Evolutionary conservation across 2,329 filamentous ascomycete genomes (phyloP).

Genomic region (Hypoxylon sp.): DNA sequence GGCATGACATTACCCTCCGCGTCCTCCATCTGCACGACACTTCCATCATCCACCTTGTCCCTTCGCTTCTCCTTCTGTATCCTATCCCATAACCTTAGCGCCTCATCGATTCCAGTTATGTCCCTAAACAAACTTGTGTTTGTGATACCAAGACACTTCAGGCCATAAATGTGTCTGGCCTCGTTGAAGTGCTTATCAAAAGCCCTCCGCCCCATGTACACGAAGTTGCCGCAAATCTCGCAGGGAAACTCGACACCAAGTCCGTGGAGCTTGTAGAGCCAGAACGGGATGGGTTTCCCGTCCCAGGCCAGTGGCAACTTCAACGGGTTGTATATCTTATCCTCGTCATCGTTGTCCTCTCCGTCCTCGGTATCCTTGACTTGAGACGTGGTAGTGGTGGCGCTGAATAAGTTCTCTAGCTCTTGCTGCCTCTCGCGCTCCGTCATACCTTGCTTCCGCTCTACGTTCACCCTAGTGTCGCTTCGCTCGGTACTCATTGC

Average conservation of each 20-base stretch:
- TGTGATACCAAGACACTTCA: slow-evolving; percentile 93
- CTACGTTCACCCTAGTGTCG: slow-evolving; percentile 93
- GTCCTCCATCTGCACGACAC: slow-evolving; percentile 98
- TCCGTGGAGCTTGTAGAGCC: slow-evolving; percentile 97
- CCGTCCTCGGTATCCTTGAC: slow-evolving; percentile 68
- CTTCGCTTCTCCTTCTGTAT: slow-evolving; percentile 87
- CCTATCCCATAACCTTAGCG: slow-evolving; percentile 90
- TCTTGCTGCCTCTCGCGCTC: slow-evolving; percentile 95
- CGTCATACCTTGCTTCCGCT: slow-evolving; percentile 97
- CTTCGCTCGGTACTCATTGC: slow-evolving; percentile 88
- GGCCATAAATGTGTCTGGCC: slow-evolving; percentile 88
- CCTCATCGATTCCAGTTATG: slow-evolving; percentile 92
- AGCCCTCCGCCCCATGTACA: slow-evolving; percentile 96
- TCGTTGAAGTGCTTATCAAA: slow-evolving; percentile 99
- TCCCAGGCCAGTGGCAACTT: slow-evolving; percentile 98
- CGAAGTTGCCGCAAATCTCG: slow-evolving; percentile 97
- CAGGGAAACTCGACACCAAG: slow-evolving; percentile 94
- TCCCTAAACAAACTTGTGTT: slow-evolving; percentile 93
- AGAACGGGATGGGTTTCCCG: slow-evolving; percentile 98
- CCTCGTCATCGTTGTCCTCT: slow-evolving; percentile 81
- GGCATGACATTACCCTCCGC: slow-evolving; percentile 98
- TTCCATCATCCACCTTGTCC: slow-evolving; percentile 79
- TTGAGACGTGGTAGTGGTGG: slow-evolving; percentile 62
- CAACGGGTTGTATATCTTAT: slow-evolving; percentile 95
- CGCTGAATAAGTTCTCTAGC: slow-evolving; percentile 82